Evolutionary conservation across 164 flowering plant species (phyloP), one percentile per base, ranked within the genome.

Genomic region (Piper betle): DNA sequence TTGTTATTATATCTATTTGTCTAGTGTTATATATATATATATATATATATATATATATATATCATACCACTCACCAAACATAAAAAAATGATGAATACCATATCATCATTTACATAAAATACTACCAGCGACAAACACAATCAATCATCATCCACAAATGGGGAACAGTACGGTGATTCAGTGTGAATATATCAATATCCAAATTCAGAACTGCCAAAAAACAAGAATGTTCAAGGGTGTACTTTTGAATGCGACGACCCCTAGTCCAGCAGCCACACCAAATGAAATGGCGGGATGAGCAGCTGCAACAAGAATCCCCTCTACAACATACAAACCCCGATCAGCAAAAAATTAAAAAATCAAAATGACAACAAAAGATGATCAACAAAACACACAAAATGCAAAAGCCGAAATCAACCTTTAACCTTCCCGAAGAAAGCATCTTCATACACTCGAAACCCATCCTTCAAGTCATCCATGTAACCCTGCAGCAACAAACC

Each of bases 221-320:
- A 12, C 39, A 57, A 43, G 60, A 16, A 17, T 4, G 53, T 6
- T 20, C 10, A 53, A 9, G 59, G 59, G 60, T 80, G 57, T 83
- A 86, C 96, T 73, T 78, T 85, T 82, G 57, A 86, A 64, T 12
- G 67, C 70, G 48, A 90, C 11, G 54, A 81, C 6, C 58, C 90
- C 89, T 64, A 79, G 66, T 1, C 92, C 97, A 71, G 69, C 65
- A 39, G 74, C 81, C 33, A 70, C 72, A 11, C 83, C 85, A 54
- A 73, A 60, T 1, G 96, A 77, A 55, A 76, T 56, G 63, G 75
- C 38, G 7, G 96, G 94, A 71, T 79, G 68, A 0, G 79, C 77
- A 62, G 82, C 80, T 25, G 86, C 82, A 63, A 73, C 46, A 61
- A 69, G 55, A 39, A 78, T 11, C 19, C 83, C 87, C 69, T 83